Evolutionary conservation across 2,329 filamentous ascomycete species (phyloP), one percentile per base, ranked within the genome.

Genomic region (Pseudogymnoascus destructans): DNA sequence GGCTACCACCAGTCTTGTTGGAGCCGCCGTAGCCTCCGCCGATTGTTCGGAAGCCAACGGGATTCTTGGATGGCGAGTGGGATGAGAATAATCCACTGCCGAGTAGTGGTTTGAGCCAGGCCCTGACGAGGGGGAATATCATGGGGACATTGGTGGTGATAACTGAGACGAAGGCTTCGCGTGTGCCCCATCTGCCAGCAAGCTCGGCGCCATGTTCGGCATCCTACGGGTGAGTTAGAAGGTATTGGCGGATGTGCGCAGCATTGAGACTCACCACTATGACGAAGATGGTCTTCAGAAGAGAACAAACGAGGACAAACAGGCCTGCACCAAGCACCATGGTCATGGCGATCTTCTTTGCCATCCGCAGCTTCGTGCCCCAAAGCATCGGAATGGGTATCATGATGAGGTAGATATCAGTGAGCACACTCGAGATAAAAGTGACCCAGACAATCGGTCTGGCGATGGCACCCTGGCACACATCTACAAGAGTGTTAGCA

Each of bases 281-380:
- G 52, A 81, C 79, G 5, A 78, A 66, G 3, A 78, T 72, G 57
- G 75, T 78, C 40, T 79, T 77, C 7, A 82, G 68, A 58, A 81
- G 74, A 3, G 76, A 77, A 17, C 75, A 75, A 38, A 76, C 72
- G 63, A 79, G 80, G 54, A 81, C 75, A 63, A 82, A 80, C 10
- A 77, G 64, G 5, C 77, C 79, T 10, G 78, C 78, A 33, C 74
- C 75, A 65, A 82, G 82, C 13, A 84, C 71, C 3, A 79, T 60
- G 1, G 79, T 70, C 0, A 82, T 70, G 2, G 76, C 74, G 1
- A 76, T 62, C 64, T 83, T 84, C 63, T 77, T 78, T 4, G 70
- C 67, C 17, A 72, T 70, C 7, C 69, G 71, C 5, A 84, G 70
- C 3, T 73, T 73, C 0, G 79, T 75, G 59, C 71, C 72, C 73